phyloP scores from a whole-genome alignment of 768 basidiomycete genomes.

The Xanthoconium purpureum region DNA sequence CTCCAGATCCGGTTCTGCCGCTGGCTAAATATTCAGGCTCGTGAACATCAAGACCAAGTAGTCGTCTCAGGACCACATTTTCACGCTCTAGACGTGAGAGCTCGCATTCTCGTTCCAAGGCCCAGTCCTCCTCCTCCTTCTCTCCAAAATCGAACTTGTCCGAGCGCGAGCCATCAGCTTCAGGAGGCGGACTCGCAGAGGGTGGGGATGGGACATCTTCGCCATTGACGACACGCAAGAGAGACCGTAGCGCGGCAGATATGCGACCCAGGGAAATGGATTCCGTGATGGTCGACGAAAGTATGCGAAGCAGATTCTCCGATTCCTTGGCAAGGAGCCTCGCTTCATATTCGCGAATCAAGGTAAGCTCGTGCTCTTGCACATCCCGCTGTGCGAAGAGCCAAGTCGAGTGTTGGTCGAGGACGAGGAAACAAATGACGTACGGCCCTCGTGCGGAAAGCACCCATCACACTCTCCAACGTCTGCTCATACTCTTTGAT shows the following conservation, averaged over 20 bases:
- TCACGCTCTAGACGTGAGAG: constrained; percentile 83
- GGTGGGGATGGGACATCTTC: constrained; percentile 44
- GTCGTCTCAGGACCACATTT: constrained; percentile 73
- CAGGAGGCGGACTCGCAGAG: neutral
- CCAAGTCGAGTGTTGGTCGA: neutral
- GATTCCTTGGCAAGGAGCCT: constrained; percentile 76
- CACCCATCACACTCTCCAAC: constrained; percentile 89
- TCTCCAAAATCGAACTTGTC: constrained; percentile 24
- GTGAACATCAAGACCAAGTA: constrained; percentile 53
- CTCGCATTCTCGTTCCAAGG: constrained; percentile 88
- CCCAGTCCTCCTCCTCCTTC: constrained; percentile 62
- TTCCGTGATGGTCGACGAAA: constrained; percentile 60
- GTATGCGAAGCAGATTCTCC: constrained; percentile 54
- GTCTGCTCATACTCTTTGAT: constrained; percentile 98
- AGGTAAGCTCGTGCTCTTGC: constrained; percentile 85
- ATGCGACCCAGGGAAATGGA: constrained; percentile 69
- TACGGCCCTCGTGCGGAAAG: constrained; percentile 88
- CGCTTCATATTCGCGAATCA: constrained; percentile 89
- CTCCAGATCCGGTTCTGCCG: neutral
- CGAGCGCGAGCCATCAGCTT: neutral
- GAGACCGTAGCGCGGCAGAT: constrained; percentile 63
- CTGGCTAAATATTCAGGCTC: constrained; percentile 15
- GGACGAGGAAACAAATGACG: constrained; percentile 32
- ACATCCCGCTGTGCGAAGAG: constrained; percentile 69
- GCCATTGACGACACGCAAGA: constrained; percentile 67